Percentiles rank a stretch among this genome's conserved stretches.
Conservation (phyloP, 2,329 filamentous ascomycete species). For the Arthroderma sp. region DNA sequence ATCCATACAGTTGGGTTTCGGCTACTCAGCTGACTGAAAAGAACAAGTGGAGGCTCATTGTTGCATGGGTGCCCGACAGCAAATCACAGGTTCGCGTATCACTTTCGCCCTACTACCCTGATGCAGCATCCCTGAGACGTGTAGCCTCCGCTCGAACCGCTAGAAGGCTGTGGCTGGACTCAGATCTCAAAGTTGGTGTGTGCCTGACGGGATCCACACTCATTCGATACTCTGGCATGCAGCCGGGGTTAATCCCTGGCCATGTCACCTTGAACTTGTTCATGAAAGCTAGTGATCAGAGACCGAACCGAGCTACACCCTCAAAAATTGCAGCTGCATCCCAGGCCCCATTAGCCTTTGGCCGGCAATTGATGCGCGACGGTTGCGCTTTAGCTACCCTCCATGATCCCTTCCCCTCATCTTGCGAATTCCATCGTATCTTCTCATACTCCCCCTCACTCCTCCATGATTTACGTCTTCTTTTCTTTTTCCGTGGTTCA, state of each 20-base stretch:
- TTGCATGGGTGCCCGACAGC: constrained; percentile 8
- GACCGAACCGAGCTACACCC: too few species aligned
- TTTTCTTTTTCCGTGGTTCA: constrained; percentile 7
- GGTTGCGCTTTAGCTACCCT: background rate
- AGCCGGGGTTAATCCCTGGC: constrained; percentile 4
- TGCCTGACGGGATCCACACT: constrained; percentile 1
- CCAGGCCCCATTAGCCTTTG: too few species aligned
- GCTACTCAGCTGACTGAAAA: constrained; percentile 26
- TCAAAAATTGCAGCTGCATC: too few species aligned
- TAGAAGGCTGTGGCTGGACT: too few species aligned
- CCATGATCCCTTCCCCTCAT: too few species aligned
- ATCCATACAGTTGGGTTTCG: constrained; percentile 23
- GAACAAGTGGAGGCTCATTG: constrained; percentile 4
- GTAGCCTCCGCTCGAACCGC: background rate
- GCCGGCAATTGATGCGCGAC: constrained; percentile 3
- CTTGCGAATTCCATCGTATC: background rate
- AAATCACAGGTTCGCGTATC: constrained; percentile 6
- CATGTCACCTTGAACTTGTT: background rate
- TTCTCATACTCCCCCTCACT: background rate
- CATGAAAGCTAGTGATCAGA: too few species aligned
- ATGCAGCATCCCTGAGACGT: background rate
- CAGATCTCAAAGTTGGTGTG: background rate
- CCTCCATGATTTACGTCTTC: background rate
- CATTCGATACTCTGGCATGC: constrained; percentile 1
- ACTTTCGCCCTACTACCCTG: background rate